Evolutionary conservation across 1,139 yeast genomes (phyloP), one percentile per base, ranked within the genome.

Genomic region (Blastobotrys malaysiensis): DNA sequence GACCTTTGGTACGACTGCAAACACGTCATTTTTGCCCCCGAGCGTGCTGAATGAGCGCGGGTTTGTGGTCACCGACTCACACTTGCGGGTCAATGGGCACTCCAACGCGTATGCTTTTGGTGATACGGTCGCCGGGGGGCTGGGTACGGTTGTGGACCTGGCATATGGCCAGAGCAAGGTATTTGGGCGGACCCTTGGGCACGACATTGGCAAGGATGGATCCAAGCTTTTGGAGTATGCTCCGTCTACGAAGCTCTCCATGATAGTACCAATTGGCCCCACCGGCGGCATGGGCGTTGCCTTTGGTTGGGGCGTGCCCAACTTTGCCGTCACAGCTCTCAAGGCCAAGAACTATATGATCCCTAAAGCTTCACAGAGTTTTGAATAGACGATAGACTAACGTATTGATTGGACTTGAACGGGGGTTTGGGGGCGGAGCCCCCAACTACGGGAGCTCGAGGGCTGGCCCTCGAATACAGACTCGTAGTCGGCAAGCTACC

Each of bases 91-190:
- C 47, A 54, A 57, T 49, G 65, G 63, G 31, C 46, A 50, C 45
- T 46, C 56, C 9, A 52, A 61, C 26, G 65, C 60, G 1, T 62
- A 59, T 53, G 69, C 63, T n/a, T 36, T 61, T 44, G 70, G 70
- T 13, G 70, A 67, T 54, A 58, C 60, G 14, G 49, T 57, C 5
- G 50, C 65, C 11, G 54, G 53, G 5, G 52, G 57, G 18, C 22
- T 46, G n/a, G 45, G 48, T 24, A 60, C 64, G 9, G 51, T 56
- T 9, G 55, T 57, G n/a, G 63, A 63, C 43, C n/a, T 63, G 18
- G 49, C 27, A 20, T 46, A 49, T 36, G 50, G 31, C 20, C 65
- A 61, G 54, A 16, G 22, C n/a, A 48, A 44, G 1, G 56, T 55
- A 13, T 20, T 61, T 22, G 22, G 45, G 14, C 56, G 58, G 9